Evolutionary conservation across 176 grass and related monocot species (phyloP), one percentile per base, ranked within the genome.

Genomic region (Musa beccarii): DNA sequence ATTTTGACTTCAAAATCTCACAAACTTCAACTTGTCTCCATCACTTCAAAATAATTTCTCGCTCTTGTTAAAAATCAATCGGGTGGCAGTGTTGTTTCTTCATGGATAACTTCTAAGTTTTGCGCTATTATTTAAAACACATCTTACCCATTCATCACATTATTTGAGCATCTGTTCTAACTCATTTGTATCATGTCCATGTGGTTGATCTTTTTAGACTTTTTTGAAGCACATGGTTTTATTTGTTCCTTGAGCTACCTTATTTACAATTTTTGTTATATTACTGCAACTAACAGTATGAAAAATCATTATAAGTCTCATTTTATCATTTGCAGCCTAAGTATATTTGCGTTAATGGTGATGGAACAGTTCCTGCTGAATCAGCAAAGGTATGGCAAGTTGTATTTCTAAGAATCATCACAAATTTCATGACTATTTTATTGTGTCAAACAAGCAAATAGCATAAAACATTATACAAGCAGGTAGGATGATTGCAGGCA

Each of bases 351-450:
- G 88, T 93, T 53, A 80, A 98, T 87, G 95, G 95, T 76, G 95
- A 98, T 74, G 95, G 95, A 72, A 91, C 95, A 23, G 95, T 98
- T 25, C 95, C 95, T 2, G 72, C 59, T 69, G 95, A 98, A 87
- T 98, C 95, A 80, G 95, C 88, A 65, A 93, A 91, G 95, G 95
- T 88, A 78, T 20, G 53, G 77, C 70, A 63, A 54, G 15, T n/a
- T 9, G 17, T 1, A 8, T 22, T 71, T 23, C 56, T 3, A 68
- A 53, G 49, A 49, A 66, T 16, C 2, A 14, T 78, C 20, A 15
- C 8, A 19, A 34, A 11, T 76, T 75, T 10, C 28, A 12, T 66
- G 63, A 66, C 9, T 28, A 13, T 9, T 26, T 66, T 65, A 29
- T 29, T 29, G 29, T 29, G 29, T 29, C 29, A 29, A 3, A 29